Evolutionary conservation across 768 basidiomycete species (phyloP).

Genomic region (Serendipita indica): DNA sequence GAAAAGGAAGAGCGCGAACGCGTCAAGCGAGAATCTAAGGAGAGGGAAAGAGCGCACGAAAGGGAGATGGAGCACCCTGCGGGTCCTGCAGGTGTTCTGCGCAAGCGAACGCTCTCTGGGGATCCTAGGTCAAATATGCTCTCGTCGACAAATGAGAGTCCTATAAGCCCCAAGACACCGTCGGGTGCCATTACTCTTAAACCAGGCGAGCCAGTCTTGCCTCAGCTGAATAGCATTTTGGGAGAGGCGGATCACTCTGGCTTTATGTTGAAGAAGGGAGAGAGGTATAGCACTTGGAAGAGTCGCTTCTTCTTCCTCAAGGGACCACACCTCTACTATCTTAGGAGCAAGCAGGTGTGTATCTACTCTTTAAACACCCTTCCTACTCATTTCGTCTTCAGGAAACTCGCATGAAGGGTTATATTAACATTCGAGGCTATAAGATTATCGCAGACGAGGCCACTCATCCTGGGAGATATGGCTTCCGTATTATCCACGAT

Average conservation of each 20-base stretch:
- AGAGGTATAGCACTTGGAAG: slow-evolving; percentile 89
- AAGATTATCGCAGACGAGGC: slow-evolving; percentile 88
- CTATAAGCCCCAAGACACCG: background rate
- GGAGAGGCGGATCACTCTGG: slow-evolving; percentile 80
- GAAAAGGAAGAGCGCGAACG: slow-evolving; percentile 18
- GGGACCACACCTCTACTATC: slow-evolving; percentile 77
- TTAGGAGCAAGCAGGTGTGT: slow-evolving; percentile 46
- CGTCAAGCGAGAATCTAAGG: slow-evolving; percentile 15
- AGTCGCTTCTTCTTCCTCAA: slow-evolving; percentile 81
- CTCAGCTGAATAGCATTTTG: slow-evolving; percentile 43
- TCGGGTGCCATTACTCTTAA: slow-evolving; percentile 16
- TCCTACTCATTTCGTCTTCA: slow-evolving; percentile 21
- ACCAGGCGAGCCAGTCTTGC: slow-evolving; percentile 56
- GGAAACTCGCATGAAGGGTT: slow-evolving; percentile 95
- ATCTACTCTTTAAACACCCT: slow-evolving; percentile 1
- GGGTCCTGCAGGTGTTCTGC: slow-evolving; percentile 25
- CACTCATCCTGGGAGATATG: slow-evolving; percentile 81
- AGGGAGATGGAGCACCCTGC: slow-evolving; percentile 11
- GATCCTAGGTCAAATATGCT: background rate
- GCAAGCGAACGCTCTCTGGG: slow-evolving; percentile 38
- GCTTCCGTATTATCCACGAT: slow-evolving; percentile 88
- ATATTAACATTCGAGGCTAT: slow-evolving; percentile 81
- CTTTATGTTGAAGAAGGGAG: slow-evolving; percentile 94
- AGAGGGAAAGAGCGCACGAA: slow-evolving; percentile 18
- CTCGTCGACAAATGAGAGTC: background rate